Evolutionary conservation across 495 filamentous ascomycete species (phyloP).

Genomic region (Podospora comata): DNA sequence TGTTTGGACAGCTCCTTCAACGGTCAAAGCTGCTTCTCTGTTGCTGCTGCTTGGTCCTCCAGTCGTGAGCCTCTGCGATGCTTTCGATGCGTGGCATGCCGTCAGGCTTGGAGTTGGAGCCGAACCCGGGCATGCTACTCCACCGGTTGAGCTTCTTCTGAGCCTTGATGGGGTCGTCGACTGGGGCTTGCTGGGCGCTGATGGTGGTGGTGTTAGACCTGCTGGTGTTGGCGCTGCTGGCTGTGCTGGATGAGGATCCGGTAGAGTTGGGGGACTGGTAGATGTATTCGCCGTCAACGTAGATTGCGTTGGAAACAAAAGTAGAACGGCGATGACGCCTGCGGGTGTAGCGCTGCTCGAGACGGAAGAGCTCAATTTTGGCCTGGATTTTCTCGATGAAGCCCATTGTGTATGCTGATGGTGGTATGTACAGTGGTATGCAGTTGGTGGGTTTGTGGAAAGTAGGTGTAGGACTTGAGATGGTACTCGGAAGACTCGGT

Average conservation of each 20-base stretch:
- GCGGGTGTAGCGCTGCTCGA: conserved; percentile 88
- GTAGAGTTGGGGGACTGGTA: conserved; percentile 55
- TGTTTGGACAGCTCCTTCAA: conserved; percentile 8
- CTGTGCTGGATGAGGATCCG: conserved; percentile 44
- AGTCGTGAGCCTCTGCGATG: conserved; percentile 13
- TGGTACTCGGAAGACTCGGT: not conserved
- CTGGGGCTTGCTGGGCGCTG: not conserved
- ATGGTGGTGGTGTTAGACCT: conserved; percentile 11
- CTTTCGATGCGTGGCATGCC: conserved; percentile 14
- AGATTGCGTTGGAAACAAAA: conserved; percentile 79
- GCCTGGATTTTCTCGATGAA: conserved; percentile 52
- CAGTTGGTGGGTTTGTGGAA: not conserved
- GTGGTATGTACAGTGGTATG: not conserved
- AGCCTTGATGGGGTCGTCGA: conserved; percentile 13
- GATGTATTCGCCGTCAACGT: conserved; percentile 91
- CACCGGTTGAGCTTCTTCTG: conserved; percentile 45
- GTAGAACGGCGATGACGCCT: conserved; percentile 77
- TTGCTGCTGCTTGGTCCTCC: conserved; percentile 9
- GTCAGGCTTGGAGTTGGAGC: conserved; percentile 25
- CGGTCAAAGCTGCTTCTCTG: conserved; percentile 16
- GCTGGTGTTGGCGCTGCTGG: conserved; percentile 31
- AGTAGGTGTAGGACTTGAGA: not conserved
- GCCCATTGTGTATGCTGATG: conserved; percentile 32
- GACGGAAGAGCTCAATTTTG: conserved; percentile 81
- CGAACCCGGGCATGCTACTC: conserved; percentile 49